These are phyloP conservation scores for Ophiosphaerella herpotricha DNA, from an alignment of 2,329 filamentous ascomycete species.

Conservation along the genomic window DNA sequence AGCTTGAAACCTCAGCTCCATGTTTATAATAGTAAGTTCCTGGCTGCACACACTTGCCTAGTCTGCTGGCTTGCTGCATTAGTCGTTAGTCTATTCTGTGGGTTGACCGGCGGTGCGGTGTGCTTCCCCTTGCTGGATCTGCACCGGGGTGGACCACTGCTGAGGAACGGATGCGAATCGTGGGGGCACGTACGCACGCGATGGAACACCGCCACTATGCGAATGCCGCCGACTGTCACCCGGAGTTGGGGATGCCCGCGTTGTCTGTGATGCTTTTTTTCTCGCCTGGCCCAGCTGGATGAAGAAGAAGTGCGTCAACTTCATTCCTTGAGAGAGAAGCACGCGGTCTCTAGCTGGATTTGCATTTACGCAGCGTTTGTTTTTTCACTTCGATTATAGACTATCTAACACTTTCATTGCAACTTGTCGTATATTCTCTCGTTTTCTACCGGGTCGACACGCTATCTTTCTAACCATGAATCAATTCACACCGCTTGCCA, in stretches of 20 bases:
- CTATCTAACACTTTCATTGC: background rate
- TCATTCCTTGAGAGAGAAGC: background rate
- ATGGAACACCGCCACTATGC: background rate
- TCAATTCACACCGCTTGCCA: slow-evolving; percentile 13
- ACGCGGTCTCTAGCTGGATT: background rate
- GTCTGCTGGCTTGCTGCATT: background rate
- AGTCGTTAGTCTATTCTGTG: background rate
- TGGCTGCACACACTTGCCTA: background rate
- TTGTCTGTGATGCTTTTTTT: slow-evolving; percentile 2
- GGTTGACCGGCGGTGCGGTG: background rate
- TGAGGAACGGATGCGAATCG: slow-evolving; percentile 3
- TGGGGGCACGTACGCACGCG: background rate
- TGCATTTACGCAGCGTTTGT: background rate
- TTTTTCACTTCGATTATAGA: background rate
- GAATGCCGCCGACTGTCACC: background rate
- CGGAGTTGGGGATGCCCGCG: background rate
- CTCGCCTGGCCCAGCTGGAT: background rate
- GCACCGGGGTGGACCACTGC: slow-evolving; percentile 5
- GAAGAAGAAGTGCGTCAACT: slow-evolving; percentile 34
- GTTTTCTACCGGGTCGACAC: slow-evolving; percentile 24
- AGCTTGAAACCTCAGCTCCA: too few relatives aligned
- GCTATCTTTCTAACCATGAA: background rate
- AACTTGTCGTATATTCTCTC: slow-evolving; percentile 2
- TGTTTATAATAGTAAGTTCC: too few relatives aligned
- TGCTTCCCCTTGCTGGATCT: slow-evolving; percentile 2